Base-by-base conservation (phyloP, 768 basidiomycete genomes). In the Tricholoma hemisulphureum region DNA sequence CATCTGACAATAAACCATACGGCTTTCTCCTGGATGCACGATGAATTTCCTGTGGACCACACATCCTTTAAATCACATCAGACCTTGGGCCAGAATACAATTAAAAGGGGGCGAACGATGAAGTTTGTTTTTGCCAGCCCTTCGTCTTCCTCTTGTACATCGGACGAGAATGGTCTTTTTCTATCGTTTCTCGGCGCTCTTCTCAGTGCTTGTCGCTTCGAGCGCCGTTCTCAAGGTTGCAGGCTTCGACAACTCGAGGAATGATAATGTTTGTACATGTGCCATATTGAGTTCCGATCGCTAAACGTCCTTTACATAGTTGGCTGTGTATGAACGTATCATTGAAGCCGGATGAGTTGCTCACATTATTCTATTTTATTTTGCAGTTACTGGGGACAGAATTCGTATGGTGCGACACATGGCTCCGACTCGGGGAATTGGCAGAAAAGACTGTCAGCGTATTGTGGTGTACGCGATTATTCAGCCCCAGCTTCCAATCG, bases 351-450 rank as follows among this genome's bases (percentile, higher is more conserved):
- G 18, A 2, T 41, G 3, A 8, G 39, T 20, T 6, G 18, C 39
- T 41, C 5, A 41, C 18, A 20, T 35, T 11, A 37, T 50, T 16
- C 6, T 20, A n/a, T n/a, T n/a, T n/a, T n/a, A n/a, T 32, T 51
- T 16, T 41, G 6, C 7, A 79, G 77, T 4, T 83, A 83, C 62
- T 84, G 75, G 72, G 83, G 84, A 16, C 84, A 86, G 63, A 83
- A 86, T 64, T 83, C 82, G 9, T 82, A 80, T 55, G 84, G 85
- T 29, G 82, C 82, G 3, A 77, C 79, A 1, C 73, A 81, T 61
- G 14, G 43, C 43, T 62, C 72, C 2, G 68, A 69, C 57, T 61
- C 74, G 10, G 77, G 75, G 4, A 77, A 77, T 56, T 85, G 76
- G 74, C 84, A 86, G 67, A 73, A 83, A 68, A 67, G 67, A 1